Evolutionary conservation across 306 rosid genomes (phyloP).

Genomic region (Echinosophora koreensis): DNA sequence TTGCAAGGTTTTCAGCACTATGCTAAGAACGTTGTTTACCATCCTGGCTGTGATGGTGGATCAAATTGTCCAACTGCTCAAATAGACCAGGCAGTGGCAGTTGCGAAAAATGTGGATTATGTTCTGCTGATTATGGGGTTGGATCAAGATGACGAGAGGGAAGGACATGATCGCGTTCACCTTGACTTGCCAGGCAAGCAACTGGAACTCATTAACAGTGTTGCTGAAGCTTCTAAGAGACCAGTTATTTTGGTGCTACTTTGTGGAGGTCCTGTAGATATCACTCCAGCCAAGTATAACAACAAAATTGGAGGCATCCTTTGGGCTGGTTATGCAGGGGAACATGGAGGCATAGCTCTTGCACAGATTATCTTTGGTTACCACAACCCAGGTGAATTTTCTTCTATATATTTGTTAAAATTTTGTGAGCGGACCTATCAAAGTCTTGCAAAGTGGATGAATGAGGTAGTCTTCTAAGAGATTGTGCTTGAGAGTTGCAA

Average conservation of each 20-base stretch:
- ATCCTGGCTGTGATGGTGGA: slow-evolving; percentile 69
- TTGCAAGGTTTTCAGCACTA: slow-evolving; percentile 67
- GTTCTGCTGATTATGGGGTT: slow-evolving; percentile 89
- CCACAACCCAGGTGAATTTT: slow-evolving; percentile 80
- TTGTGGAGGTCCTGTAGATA: slow-evolving; percentile 90
- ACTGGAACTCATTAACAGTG: slow-evolving; percentile 63
- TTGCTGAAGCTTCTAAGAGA: slow-evolving; percentile 73
- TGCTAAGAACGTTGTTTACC: slow-evolving; percentile 58
- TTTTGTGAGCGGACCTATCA: no score
- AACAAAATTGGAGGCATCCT: slow-evolving; percentile 78
- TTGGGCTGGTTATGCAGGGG: slow-evolving; percentile 98
- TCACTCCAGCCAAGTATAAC: slow-evolving; percentile 71
- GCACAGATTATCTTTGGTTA: slow-evolving; percentile 89
- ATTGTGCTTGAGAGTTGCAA: no score
- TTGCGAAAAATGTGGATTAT: slow-evolving; percentile 67
- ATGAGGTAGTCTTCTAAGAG: no score
- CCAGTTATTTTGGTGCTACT: slow-evolving; percentile 82
- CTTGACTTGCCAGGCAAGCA: slow-evolving; percentile 84
- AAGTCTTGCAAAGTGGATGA: no score
- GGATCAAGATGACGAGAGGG: slow-evolving; percentile 84
- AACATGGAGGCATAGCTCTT: slow-evolving; percentile 84
- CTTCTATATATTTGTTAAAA: neutral
- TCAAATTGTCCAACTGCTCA: slow-evolving; percentile 65
- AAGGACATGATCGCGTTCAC: slow-evolving; percentile 69
- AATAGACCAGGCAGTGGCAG: slow-evolving; percentile 62